Base-by-base conservation (phyloP, 2,329 filamentous ascomycete species). In the Aspergillus hiratsukae region DNA sequence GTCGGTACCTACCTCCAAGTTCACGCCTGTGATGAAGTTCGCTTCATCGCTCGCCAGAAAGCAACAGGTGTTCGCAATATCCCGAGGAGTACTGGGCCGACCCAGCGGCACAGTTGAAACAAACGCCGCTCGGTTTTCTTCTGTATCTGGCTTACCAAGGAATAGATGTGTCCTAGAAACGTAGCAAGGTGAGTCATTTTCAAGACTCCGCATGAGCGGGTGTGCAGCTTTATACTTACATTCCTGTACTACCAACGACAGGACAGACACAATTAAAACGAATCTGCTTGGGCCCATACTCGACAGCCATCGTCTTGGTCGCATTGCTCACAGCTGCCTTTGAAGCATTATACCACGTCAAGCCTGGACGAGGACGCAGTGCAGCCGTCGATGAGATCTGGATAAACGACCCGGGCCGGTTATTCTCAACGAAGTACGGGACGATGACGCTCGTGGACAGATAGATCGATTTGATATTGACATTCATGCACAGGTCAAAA, bases 1-100 rank as follows among this genome's bases (percentile, higher is more conserved):
- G 21, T 40, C 1, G 23, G 10, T 11, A 48, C 43, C 48, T 50
- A 87, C 83, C 58, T 87, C 82, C 49, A 89, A 72, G 57, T 87
- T 85, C 17, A 85, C 79, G 0, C 87, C 87, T 0, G 86, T 89
- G 61, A 90, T 82, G 64, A 89, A 89, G 5, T 75, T 78, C 0
- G 84, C 84, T 66, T 90, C 87, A 23, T 89, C 84, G 56, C 85
- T 87, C 2, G 85, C 85, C 48, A 90, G 70, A 66, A 85, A 91
- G 23, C 83, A 79, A 56, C 82, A 85, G 4, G 86, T 83, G 66
- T 88, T 87, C 1, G 84, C 87, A 28, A 90, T 80, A 69, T 90
- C 87, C 8, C 76, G 74, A 2, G 72, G 63, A 6, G 68, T 69
- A 28, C 66, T 69, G 7, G 66, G 61, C 25, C 74, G 64, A 7